Conservation (phyloP, 441 rosid genomes). For the Mallotus repandus region DNA sequence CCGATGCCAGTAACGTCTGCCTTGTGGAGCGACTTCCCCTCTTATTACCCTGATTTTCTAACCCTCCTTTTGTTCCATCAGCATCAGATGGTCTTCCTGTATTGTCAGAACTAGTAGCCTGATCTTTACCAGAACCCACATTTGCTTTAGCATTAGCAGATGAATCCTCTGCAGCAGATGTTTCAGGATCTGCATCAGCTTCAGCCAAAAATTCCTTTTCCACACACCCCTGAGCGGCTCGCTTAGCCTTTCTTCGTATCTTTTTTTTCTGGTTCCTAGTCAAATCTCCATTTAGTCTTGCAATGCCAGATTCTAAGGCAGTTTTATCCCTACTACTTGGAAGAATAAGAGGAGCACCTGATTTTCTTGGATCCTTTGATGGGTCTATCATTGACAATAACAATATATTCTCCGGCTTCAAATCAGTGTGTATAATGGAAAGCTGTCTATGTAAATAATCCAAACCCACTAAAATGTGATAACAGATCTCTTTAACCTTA, state of each 20-base stretch:
- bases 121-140: conserved; percentile 36
- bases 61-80: conserved; percentile 35
- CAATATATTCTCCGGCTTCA: conserved; percentile 72
- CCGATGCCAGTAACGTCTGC: conserved; percentile 43
- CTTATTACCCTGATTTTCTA: conserved; percentile 37
- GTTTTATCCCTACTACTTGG: conserved; percentile 42
- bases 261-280: conserved; percentile 68
- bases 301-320: conserved; percentile 30
- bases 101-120: conserved; percentile 35
- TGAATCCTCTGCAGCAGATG: conserved; percentile 35
- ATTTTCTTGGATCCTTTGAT: conserved; percentile 51
- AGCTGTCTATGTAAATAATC: conserved; percentile 70
- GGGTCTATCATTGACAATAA: conserved; percentile 63
- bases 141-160: conserved; percentile 27
- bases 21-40: conserved; percentile 54
- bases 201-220: conserved; percentile 44
- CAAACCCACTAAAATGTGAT: conserved; percentile 58
- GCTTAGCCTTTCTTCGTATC: conserved; percentile 60
- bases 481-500: conserved; percentile 63
- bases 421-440: conserved; percentile 70
- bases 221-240: conserved; percentile 49
- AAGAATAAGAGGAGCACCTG: conserved; percentile 46
- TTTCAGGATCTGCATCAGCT: conserved; percentile 36
- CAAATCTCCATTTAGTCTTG: conserved; percentile 47
- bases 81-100: conserved; percentile 27